Evolutionary conservation across 129 eudicot genomes (phyloP).

Genomic region (Deinandra increscens): DNA sequence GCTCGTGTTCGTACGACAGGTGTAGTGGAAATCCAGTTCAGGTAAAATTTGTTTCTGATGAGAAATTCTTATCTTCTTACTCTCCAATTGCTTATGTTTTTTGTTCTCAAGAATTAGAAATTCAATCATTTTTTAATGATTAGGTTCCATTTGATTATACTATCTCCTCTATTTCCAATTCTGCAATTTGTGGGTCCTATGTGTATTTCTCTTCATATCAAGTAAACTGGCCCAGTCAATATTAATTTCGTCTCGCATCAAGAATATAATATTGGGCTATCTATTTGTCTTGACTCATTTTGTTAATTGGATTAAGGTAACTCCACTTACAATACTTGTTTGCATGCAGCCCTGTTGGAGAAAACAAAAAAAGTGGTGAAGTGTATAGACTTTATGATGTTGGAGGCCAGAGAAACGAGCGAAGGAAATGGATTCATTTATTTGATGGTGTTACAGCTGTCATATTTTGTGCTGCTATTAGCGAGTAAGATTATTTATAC

Average conservation of each 20-base stretch:
- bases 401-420: constrained; percentile 98
- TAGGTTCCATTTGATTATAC: background rate
- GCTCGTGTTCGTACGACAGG: constrained; percentile 98
- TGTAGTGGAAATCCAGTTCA: constrained; percentile 97
- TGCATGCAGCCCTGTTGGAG: constrained; percentile 94
- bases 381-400: constrained; percentile 95
- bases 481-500: constrained; percentile 65
- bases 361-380: constrained; percentile 96
- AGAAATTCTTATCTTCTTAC: background rate
- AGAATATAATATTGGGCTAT: background rate
- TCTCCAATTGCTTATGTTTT: too few relatives aligned
- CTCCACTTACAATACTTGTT: constrained; percentile 6
- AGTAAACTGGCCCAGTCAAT: background rate
- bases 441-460: constrained; percentile 98
- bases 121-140: too few relatives aligned
- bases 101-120: too few relatives aligned
- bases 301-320: background rate
- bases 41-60: constrained; percentile 39
- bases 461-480: constrained; percentile 94
- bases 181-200: constrained; percentile 15
- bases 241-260: background rate
- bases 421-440: constrained; percentile 99
- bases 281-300: background rate
- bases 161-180: constrained; percentile 4
- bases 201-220: constrained; percentile 4